Conservation (phyloP, 495 filamentous ascomycete species). For the Hyaloscypha variabilis region DNA sequence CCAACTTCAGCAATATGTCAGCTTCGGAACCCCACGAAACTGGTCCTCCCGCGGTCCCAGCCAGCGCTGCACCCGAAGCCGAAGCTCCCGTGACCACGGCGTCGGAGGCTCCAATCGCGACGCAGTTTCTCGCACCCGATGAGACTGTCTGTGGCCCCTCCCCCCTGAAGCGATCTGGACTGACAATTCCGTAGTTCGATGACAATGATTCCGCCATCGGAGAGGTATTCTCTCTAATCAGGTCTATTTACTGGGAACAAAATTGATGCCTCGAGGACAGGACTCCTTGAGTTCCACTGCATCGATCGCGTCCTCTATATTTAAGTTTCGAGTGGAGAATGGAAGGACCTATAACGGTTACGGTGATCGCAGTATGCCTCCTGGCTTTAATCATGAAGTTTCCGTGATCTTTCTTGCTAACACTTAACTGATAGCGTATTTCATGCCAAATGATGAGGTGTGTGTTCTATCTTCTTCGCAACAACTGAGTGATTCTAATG, state of each 20-base stretch:
- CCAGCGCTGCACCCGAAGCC: neutral
- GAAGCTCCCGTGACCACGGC: slow-evolving; percentile 1
- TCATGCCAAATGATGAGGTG: slow-evolving; percentile 8
- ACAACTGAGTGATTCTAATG: neutral
- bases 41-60: neutral
- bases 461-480: neutral
- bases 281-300: slow-evolving; percentile 20
- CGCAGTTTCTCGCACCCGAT: slow-evolving; percentile 1
- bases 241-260: slow-evolving; percentile 1
- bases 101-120: slow-evolving; percentile 4
- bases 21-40: neutral
- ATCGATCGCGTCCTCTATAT: slow-evolving; percentile 32
- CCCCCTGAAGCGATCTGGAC: neutral
- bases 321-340: slow-evolving; percentile 33
- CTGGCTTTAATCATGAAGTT: neutral
- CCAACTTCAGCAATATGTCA: slow-evolving; percentile 4
- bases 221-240: slow-evolving; percentile 2
- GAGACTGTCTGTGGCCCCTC: neutral
- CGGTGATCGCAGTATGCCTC: slow-evolving; percentile 32
- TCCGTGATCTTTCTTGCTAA: neutral
- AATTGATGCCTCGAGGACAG: neutral
- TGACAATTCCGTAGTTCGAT: slow-evolving; percentile 6
- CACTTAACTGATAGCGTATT: neutral
- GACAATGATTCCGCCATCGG: slow-evolving; percentile 6
- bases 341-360: slow-evolving; percentile 35